Evolutionary conservation across 495 filamentous ascomycete genomes (phyloP).

Genomic region (Podospora appendiculata): DNA sequence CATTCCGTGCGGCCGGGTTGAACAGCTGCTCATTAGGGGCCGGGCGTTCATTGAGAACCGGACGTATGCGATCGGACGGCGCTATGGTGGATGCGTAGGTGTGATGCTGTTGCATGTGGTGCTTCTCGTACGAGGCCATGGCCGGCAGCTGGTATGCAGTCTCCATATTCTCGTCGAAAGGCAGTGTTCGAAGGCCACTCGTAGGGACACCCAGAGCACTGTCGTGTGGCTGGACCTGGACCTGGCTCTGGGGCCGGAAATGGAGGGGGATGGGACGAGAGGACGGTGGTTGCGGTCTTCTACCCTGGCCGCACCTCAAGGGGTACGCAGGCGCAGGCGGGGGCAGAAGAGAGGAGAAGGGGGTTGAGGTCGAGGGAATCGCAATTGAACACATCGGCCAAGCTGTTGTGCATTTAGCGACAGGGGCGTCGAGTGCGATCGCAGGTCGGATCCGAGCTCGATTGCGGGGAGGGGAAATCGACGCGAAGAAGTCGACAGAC

Average conservation of each 20-base stretch:
- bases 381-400: conserved; percentile 16
- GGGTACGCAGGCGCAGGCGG: background rate
- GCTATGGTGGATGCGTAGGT: conserved; percentile 18
- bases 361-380: background rate
- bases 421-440: background rate
- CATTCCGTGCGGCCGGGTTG: conserved; percentile 19
- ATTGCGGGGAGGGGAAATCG: too few species aligned
- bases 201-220: background rate
- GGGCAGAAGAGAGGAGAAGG: background rate
- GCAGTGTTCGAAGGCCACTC: conserved; percentile 42
- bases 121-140: conserved; percentile 33
- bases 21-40: conserved; percentile 24
- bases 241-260: background rate
- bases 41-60: conserved; percentile 20
- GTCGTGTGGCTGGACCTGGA: conserved; percentile 3
- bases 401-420: background rate
- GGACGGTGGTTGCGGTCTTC: background rate
- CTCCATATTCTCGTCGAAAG: conserved; percentile 39
- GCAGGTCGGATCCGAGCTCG: background rate
- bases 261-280: background rate
- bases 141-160: conserved; percentile 39
- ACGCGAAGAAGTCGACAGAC: too few species aligned
- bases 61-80: conserved; percentile 14
- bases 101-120: conserved; percentile 25
- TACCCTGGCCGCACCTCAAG: background rate